Conservation (phyloP, 305 asterid genomes). For the Ajuga reptans region DNA sequence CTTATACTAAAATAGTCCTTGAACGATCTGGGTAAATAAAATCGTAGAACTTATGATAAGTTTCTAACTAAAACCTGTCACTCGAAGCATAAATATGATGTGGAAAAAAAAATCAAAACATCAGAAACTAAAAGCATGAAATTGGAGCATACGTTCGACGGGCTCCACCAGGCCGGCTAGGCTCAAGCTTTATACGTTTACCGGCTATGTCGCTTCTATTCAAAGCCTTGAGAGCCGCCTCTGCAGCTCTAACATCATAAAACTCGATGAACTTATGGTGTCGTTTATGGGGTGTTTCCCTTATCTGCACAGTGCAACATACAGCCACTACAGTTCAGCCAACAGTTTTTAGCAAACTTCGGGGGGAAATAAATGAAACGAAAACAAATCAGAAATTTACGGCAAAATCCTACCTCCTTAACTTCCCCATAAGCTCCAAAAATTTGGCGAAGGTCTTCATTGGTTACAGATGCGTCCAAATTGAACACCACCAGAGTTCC, state of each 20-base stretch:
- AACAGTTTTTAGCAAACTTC: not conserved
- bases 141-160: slow-evolving; percentile 56
- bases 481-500: slow-evolving; percentile 95
- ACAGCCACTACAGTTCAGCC: slow-evolving; percentile 15
- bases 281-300: slow-evolving; percentile 86
- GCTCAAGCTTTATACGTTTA: slow-evolving; percentile 91
- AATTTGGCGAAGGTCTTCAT: slow-evolving; percentile 43
- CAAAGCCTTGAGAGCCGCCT: slow-evolving; percentile 84
- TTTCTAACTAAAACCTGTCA: not conserved
- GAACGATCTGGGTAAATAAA: not conserved
- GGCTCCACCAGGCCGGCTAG: slow-evolving; percentile 95
- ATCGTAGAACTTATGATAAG: not conserved
- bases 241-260: slow-evolving; percentile 91
- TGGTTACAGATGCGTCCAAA: slow-evolving; percentile 84
- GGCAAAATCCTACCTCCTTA: slow-evolving; percentile 51
- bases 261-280: slow-evolving; percentile 91
- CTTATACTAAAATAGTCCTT: not conserved
- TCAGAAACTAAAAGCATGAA: slow-evolving; percentile 22
- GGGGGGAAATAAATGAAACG: slow-evolving; percentile 27
- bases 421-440: slow-evolving; percentile 89
- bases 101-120: not conserved
- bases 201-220: slow-evolving; percentile 92
- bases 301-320: slow-evolving; percentile 43
- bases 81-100: slow-evolving; percentile 2
- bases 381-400: slow-evolving; percentile 7